phyloP scores from a whole-genome alignment of 257 asterid species.

The Solanum sitiens region DNA sequence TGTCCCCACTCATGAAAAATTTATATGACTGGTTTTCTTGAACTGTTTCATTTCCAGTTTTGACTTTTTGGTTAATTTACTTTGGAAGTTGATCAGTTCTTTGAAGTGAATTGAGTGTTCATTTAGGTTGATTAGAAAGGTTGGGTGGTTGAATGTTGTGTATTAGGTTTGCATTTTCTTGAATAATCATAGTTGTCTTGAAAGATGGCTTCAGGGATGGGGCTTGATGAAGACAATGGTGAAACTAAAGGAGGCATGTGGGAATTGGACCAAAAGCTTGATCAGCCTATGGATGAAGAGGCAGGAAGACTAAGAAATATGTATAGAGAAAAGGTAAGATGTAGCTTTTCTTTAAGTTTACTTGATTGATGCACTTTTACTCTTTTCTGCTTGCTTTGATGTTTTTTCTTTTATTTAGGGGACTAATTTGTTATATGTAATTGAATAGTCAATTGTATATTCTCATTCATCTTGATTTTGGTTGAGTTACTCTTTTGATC shows the following conservation, averaged over 20 bases:
- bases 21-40: not conserved
- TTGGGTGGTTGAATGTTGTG: not conserved
- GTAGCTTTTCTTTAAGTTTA: not conserved
- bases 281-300: slow-evolving; percentile 99
- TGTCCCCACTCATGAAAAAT: not conserved
- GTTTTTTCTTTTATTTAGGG: not conserved
- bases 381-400: not conserved
- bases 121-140: not conserved
- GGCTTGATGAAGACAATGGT: slow-evolving; percentile 30
- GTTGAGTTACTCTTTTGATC: not conserved
- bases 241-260: slow-evolving; percentile 85
- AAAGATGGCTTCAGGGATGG: slow-evolving; percentile 43
- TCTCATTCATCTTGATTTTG: not conserved
- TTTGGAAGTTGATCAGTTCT: not conserved
- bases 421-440: not conserved
- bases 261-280: slow-evolving; percentile 93
- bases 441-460: not conserved
- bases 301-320: slow-evolving; percentile 77
- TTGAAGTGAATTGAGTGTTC: slow-evolving; percentile 7
- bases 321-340: slow-evolving; percentile 78
- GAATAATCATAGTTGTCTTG: not conserved
- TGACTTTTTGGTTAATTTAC: not conserved
- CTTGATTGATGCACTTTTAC: not conserved
- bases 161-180: not conserved
- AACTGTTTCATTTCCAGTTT: not conserved